Conservation (phyloP, 306 rosid genomes). For the Ormosia semicastrata region DNA sequence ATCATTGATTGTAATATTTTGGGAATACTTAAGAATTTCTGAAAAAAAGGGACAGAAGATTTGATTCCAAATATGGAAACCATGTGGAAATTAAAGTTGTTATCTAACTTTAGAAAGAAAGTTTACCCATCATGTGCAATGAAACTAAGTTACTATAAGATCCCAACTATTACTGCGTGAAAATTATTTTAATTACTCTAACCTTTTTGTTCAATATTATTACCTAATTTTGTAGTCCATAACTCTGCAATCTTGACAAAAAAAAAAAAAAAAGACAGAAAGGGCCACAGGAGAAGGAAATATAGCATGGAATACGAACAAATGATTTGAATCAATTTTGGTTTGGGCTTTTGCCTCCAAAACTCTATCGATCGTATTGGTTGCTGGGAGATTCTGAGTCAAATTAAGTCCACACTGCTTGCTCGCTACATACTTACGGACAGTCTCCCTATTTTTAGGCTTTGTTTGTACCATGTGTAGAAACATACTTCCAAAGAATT, state of each 20-base stretch:
- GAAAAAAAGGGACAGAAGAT: too few species aligned
- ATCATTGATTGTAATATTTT: too few species aligned
- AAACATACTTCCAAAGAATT: background rate
- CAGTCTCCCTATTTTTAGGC: conserved; percentile 35
- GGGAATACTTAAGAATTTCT: too few species aligned
- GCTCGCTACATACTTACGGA: background rate
- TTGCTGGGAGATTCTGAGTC: background rate
- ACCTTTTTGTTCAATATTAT: background rate
- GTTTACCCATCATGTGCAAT: background rate
- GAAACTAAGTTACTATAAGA: background rate
- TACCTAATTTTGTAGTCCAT: background rate
- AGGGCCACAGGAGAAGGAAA: background rate
- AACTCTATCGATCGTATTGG: background rate
- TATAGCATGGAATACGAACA: background rate
- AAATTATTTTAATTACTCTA: background rate
- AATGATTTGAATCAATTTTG: conserved; percentile 3
- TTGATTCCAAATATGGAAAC: background rate
- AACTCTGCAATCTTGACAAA: background rate
- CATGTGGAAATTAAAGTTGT: background rate
- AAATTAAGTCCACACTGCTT: background rate
- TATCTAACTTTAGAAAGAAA: background rate
- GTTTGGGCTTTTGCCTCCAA: background rate
- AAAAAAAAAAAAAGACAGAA: background rate
- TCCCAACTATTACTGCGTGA: background rate
- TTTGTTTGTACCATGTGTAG: conserved; percentile 13